These are phyloP conservation scores for Psilocybe cyanescens DNA, from an alignment of 768 basidiomycete genomes.

Conservation along the genomic window DNA sequence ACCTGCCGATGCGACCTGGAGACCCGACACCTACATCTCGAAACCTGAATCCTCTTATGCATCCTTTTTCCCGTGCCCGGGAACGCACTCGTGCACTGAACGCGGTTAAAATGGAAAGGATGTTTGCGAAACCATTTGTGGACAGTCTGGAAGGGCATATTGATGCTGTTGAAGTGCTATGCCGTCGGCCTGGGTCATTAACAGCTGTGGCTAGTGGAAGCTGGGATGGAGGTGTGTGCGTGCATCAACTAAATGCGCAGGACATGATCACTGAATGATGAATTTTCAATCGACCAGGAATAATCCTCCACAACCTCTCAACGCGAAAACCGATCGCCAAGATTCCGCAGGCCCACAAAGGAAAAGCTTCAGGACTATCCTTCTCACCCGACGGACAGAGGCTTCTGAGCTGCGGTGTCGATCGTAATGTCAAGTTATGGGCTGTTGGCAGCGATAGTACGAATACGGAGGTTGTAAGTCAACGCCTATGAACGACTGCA, in stretches of 20 bases:
- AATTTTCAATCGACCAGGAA: constrained; percentile 47
- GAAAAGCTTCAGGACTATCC: constrained; percentile 82
- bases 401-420: constrained; percentile 81
- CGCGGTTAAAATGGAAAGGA: constrained; percentile 94
- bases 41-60: constrained; percentile 93
- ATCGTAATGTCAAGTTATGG: constrained; percentile 87
- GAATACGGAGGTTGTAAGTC: constrained; percentile 38
- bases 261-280: constrained; percentile 11
- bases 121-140: constrained; percentile 98
- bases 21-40: constrained; percentile 88
- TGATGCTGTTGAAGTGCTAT: constrained; percentile 90
- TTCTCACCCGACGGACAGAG: constrained; percentile 61
- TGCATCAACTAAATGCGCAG: constrained; percentile 1
- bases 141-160: constrained; percentile 89
- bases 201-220: constrained; percentile 87
- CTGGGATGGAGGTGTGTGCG: constrained; percentile 88
- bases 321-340: constrained; percentile 55
- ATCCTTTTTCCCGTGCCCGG: constrained; percentile 91
- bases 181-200: constrained; percentile 72
- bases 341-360: constrained; percentile 77
- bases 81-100: constrained; percentile 94
- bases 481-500: not conserved
- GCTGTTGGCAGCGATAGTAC: constrained; percentile 38
- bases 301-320: constrained; percentile 84
- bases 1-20: constrained; percentile 75